phyloP scores from a whole-genome alignment of 208 protist genomes.

The Herpetomonas tarakana region DNA sequence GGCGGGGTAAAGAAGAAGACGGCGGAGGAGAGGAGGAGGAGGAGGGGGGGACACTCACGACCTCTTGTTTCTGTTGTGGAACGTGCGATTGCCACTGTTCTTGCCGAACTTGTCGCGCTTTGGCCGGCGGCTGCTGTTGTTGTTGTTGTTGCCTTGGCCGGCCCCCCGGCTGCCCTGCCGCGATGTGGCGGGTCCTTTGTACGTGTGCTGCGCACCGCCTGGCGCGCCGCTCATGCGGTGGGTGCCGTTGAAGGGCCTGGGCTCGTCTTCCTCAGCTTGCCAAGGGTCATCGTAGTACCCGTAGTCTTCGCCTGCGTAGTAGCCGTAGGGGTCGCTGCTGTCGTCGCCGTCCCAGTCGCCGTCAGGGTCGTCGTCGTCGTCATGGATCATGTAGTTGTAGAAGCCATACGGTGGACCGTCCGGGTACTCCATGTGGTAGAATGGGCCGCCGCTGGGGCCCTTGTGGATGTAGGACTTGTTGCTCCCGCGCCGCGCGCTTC shows the following conservation, averaged over 20 bases:
- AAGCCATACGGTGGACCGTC: slow-evolving; percentile 53
- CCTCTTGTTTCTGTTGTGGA: slow-evolving; percentile 3
- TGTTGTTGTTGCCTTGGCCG: no score
- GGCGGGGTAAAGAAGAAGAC: not conserved
- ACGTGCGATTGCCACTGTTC: not conserved
- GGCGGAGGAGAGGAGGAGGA: not conserved
- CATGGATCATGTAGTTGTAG: slow-evolving; percentile 34
- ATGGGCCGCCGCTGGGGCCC: slow-evolving; percentile 9
- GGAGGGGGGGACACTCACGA: not conserved
- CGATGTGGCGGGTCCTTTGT: no score
- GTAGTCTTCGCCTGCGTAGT: slow-evolving; percentile 35
- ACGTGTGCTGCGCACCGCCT: slow-evolving; percentile 6
- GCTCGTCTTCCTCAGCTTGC: slow-evolving; percentile 20
- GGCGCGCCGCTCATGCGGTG: slow-evolving; percentile 62
- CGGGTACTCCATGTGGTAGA: slow-evolving; percentile 77
- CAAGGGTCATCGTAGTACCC: slow-evolving; percentile 13
- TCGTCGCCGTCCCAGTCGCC: slow-evolving; percentile 28
- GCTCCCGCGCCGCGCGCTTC: slow-evolving; percentile 13
- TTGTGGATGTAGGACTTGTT: slow-evolving; percentile 3
- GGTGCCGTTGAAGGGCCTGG: slow-evolving; percentile 50
- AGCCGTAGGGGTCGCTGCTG: slow-evolving; percentile 43
- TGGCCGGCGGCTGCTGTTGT: not conserved
- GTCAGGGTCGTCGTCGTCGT: slow-evolving; percentile 27
- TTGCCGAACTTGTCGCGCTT: not conserved
- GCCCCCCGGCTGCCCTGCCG: no score